These are phyloP conservation scores for Backusella circina DNA, from an alignment of 192 early-diverging fungal species.

Conservation along the genomic window DNA sequence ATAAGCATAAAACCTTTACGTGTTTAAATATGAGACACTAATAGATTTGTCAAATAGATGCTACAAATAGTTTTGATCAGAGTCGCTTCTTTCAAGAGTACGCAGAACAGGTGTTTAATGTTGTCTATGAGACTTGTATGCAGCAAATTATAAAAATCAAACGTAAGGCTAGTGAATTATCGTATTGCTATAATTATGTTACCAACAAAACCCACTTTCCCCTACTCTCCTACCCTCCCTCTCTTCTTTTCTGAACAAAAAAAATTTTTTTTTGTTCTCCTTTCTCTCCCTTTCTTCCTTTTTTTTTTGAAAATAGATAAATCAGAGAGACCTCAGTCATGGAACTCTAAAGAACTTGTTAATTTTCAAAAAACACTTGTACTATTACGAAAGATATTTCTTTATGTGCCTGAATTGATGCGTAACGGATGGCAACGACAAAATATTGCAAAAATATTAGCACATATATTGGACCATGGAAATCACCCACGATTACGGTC, in stretches of 20 bases:
- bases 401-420: conserved; percentile 65
- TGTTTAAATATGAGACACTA: not conserved
- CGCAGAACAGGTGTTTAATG: conserved; percentile 63
- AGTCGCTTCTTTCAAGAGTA: conserved; percentile 76
- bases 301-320: conserved; percentile 16
- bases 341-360: conserved; percentile 62
- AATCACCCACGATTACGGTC: conserved; percentile 70
- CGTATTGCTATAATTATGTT: not conserved
- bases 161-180: conserved; percentile 41
- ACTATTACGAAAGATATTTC: conserved; percentile 64
- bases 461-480: conserved; percentile 56
- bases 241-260: not conserved
- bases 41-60: conserved; percentile 44
- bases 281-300: not conserved
- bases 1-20: not conserved
- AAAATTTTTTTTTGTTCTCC: not conserved
- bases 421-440: conserved; percentile 67
- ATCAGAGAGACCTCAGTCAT: conserved; percentile 50
- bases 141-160: conserved; percentile 75
- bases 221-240: not conserved
- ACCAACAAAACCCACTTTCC: not conserved
- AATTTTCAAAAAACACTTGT: conserved; percentile 61
- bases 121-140: conserved; percentile 64
- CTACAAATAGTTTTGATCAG: conserved; percentile 66
- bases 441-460: conserved; percentile 64